These are phyloP conservation scores for Blastomyces emzantsi DNA, from an alignment of 2,329 filamentous ascomycete species.

Conservation along the genomic window DNA sequence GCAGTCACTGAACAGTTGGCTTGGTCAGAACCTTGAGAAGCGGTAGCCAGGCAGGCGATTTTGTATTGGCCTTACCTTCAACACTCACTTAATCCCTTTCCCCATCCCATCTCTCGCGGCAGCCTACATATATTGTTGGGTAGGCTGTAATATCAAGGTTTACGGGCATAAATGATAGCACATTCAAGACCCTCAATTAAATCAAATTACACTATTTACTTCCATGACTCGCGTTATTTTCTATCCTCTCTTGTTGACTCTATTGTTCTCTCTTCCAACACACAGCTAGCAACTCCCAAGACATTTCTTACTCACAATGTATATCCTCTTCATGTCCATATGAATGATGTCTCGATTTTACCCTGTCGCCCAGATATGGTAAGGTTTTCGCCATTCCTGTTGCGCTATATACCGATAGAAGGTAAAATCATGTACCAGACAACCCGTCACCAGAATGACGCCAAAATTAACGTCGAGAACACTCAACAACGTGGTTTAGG, in stretches of 20 bases:
- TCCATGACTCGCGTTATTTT: background rate
- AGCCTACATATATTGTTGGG: background rate
- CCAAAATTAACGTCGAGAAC: background rate
- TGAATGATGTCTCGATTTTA: background rate
- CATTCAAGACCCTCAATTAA: conserved; percentile 4
- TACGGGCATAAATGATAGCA: conserved; percentile 6
- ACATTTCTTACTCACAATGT: background rate
- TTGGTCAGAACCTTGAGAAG: conserved; percentile 66
- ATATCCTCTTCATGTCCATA: background rate
- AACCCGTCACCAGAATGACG: background rate
- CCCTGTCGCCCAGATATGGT: background rate
- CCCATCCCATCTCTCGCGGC: background rate
- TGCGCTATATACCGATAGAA: background rate
- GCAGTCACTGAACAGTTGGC: conserved; percentile 87
- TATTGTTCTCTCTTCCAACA: background rate
- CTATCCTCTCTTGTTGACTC: background rate
- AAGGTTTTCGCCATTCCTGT: background rate
- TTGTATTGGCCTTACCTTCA: background rate
- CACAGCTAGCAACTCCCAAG: background rate
- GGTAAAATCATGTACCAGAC: background rate
- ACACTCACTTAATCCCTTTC: background rate
- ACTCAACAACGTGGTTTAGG: background rate
- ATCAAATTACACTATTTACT: conserved; percentile 1
- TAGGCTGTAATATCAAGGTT: conserved; percentile 1
- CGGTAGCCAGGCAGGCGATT: background rate